A percentile compares a stretch with the other conserved stretches of the same genome.
Evolutionary conservation across 768 basidiomycete species (phyloP).

Genomic region (Tubosaeta sp.): DNA sequence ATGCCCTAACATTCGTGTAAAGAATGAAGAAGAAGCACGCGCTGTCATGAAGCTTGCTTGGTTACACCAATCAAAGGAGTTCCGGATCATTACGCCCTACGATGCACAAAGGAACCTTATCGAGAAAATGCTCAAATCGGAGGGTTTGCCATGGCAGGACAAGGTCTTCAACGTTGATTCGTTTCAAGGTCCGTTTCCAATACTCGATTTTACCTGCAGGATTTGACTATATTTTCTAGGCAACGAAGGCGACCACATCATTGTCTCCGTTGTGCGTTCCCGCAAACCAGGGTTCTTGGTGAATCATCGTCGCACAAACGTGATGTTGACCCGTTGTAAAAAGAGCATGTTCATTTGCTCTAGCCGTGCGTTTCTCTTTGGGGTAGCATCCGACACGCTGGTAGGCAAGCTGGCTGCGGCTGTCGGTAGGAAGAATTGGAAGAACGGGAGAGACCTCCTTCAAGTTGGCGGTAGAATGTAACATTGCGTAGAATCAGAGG

Average conservation of each 20-base stretch:
- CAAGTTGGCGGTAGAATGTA: background rate
- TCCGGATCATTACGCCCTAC: constrained; percentile 76
- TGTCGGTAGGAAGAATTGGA: constrained; percentile 13
- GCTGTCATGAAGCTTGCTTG: constrained; percentile 51
- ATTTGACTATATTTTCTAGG: constrained; percentile 39
- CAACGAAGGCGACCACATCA: constrained; percentile 74
- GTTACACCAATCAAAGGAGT: constrained; percentile 45
- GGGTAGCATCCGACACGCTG: constrained; percentile 16
- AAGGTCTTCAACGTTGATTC: constrained; percentile 75
- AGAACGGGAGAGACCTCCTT: constrained; percentile 8
- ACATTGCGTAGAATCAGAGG: background rate
- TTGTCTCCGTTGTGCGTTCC: constrained; percentile 66
- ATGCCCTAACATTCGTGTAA: constrained; percentile 4
- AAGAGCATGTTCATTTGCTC: constrained; percentile 69
- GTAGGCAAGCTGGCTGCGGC: constrained; percentile 23
- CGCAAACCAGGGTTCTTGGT: constrained; percentile 58
- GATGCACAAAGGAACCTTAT: constrained; percentile 61
- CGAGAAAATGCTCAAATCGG: constrained; percentile 48
- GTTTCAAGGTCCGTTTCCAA: constrained; percentile 61
- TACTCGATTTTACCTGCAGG: background rate
- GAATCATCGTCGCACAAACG: constrained; percentile 67
- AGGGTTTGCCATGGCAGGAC: constrained; percentile 51
- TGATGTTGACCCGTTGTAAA: constrained; percentile 80
- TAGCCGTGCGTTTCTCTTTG: constrained; percentile 32
- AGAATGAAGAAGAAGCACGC: constrained; percentile 60